Percentiles rank a stretch among this genome's conserved stretches.
Evolutionary conservation across 2,329 filamentous ascomycete genomes (phyloP).

Genomic region (Colletotrichum sp.): DNA sequence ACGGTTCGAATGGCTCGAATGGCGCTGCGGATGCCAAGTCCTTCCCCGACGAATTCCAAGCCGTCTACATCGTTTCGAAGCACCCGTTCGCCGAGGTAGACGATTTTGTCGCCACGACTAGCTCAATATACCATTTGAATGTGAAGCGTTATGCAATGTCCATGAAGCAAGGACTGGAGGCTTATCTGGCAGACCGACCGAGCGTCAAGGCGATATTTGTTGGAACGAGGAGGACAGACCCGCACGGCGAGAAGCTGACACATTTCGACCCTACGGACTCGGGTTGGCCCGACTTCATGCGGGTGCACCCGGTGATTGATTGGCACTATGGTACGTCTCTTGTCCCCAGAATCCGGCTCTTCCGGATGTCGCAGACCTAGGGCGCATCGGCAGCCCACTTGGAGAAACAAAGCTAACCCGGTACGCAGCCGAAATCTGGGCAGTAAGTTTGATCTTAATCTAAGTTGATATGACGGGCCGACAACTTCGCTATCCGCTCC

Average conservation of each 20-base stretch:
- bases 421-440: conserved; percentile 77
- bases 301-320: conserved; percentile 93
- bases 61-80: conserved; percentile 86
- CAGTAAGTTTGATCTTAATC: conserved; percentile 59
- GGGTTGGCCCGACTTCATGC: conserved; percentile 92
- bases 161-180: conserved; percentile 81
- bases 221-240: conserved; percentile 89
- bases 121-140: conserved; percentile 73
- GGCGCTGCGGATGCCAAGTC: conserved; percentile 11
- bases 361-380: too few relatives aligned
- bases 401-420: not conserved
- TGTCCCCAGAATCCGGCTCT: not conserved
- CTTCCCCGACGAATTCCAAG: conserved; percentile 63
- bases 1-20: conserved; percentile 13
- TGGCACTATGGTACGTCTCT: conserved; percentile 77
- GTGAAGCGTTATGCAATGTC: conserved; percentile 76
- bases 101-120: conserved; percentile 75
- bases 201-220: conserved; percentile 81
- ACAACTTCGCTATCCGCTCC: not conserved
- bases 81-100: conserved; percentile 89
- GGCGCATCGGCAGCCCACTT: not conserved
- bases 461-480: not conserved
- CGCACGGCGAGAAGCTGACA: conserved; percentile 79
- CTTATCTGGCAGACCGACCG: conserved; percentile 72
- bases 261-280: conserved; percentile 88